Percentiles rank a stretch among this genome's conserved stretches.
These are phyloP conservation scores for Penicillium pancosmium DNA, from an alignment of 495 filamentous ascomycete genomes.

Conservation along the genomic window DNA sequence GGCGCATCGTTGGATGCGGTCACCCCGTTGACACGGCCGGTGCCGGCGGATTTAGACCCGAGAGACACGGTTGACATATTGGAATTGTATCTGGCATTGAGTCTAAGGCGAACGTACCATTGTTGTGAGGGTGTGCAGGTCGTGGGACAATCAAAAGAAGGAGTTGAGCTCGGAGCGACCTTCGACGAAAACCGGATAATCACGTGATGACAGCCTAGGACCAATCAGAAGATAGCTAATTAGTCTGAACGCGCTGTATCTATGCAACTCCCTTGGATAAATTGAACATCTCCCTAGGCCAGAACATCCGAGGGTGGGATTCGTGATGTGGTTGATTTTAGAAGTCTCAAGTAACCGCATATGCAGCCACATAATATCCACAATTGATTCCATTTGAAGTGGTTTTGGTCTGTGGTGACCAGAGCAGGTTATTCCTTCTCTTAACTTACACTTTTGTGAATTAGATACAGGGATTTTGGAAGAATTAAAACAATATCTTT, in stretches of 20 bases:
- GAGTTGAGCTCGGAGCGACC: conserved; percentile 27
- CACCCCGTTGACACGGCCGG: background rate
- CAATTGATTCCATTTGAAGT: too few relatives aligned
- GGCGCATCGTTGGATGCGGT: conserved; percentile 7
- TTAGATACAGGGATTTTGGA: background rate
- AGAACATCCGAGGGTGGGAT: too few relatives aligned
- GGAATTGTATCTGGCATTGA: background rate
- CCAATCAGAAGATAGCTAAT: conserved; percentile 35
- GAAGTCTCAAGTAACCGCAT: too few relatives aligned
- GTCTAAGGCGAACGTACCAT: conserved; percentile 32
- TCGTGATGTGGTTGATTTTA: too few relatives aligned
- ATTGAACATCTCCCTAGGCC: background rate
- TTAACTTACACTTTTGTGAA: too few relatives aligned
- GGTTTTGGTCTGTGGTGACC: too few relatives aligned
- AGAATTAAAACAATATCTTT: background rate
- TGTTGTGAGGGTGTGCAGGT: conserved; percentile 27
- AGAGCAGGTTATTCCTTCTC: too few relatives aligned
- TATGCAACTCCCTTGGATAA: background rate
- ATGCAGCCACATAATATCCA: too few relatives aligned
- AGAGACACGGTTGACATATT: background rate
- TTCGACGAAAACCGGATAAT: conserved; percentile 47
- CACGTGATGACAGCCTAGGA: conserved; percentile 33
- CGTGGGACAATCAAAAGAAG: conserved; percentile 35
- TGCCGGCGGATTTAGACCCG: background rate
- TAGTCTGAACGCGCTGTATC: background rate